These are phyloP conservation scores for Aquilaria agallochum DNA, from an alignment of 441 rosid species.

Conservation along the genomic window DNA sequence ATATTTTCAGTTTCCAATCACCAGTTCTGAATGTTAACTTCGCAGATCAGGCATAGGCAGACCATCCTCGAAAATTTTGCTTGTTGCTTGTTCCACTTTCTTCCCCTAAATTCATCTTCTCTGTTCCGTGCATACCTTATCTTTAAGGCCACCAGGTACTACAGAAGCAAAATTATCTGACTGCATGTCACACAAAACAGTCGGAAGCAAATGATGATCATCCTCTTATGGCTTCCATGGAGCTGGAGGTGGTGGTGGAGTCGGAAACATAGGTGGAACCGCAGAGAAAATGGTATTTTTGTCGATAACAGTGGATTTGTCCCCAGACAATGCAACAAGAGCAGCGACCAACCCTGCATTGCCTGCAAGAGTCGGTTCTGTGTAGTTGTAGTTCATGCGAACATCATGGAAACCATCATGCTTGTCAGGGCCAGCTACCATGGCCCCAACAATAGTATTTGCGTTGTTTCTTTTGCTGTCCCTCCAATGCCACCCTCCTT, in stretches of 20 bases:
- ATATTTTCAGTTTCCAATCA: slow-evolving; percentile 20
- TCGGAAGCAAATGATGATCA: not conserved
- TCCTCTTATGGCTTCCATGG: slow-evolving; percentile 85
- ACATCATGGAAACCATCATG: slow-evolving; percentile 79
- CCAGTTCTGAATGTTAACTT: slow-evolving; percentile 11
- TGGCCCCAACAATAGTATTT: slow-evolving; percentile 74
- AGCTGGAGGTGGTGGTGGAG: slow-evolving; percentile 96
- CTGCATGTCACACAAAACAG: slow-evolving; percentile 18
- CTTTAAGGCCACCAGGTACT: slow-evolving; percentile 18
- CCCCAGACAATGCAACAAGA: slow-evolving; percentile 83
- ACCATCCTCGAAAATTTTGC: slow-evolving; percentile 5
- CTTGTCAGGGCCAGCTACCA: slow-evolving; percentile 98
- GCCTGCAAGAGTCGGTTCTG: slow-evolving; percentile 92
- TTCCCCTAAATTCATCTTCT: slow-evolving; percentile 3
- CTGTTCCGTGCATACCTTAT: slow-evolving; percentile 8
- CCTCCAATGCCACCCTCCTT: slow-evolving; percentile 93
- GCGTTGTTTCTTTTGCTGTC: slow-evolving; percentile 71
- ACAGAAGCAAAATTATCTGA: slow-evolving; percentile 31
- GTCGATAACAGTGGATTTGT: slow-evolving; percentile 49
- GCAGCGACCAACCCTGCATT: slow-evolving; percentile 94
- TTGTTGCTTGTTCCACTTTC: not conserved
- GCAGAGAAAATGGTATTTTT: slow-evolving; percentile 91
- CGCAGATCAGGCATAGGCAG: slow-evolving; percentile 4
- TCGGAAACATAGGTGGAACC: slow-evolving; percentile 88
- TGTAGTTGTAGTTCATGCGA: slow-evolving; percentile 84